phyloP scores from a whole-genome alignment of 441 rosid species.

The Gossypium schwendimanii region DNA sequence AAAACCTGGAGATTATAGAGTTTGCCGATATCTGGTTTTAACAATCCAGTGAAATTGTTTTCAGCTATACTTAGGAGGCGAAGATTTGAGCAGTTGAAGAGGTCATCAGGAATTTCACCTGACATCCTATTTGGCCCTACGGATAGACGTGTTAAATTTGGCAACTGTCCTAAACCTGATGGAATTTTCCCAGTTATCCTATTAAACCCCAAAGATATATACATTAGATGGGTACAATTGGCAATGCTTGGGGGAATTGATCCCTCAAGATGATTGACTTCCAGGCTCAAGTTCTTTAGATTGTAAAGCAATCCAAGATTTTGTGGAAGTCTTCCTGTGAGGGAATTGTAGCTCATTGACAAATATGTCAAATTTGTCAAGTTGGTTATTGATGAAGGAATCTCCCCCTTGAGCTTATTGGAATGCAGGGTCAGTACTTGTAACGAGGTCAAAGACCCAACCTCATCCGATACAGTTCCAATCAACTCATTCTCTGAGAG shows the following conservation, averaged over 20 bases:
- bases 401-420: slow-evolving; percentile 51
- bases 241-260: slow-evolving; percentile 61
- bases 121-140: slow-evolving; percentile 38
- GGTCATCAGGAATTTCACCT: slow-evolving; percentile 72
- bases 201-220: slow-evolving; percentile 35
- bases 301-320: slow-evolving; percentile 58
- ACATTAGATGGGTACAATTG: slow-evolving; percentile 51
- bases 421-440: slow-evolving; percentile 53
- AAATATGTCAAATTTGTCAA: slow-evolving; percentile 52
- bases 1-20: slow-evolving; percentile 42
- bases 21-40: slow-evolving; percentile 53
- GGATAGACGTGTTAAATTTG: slow-evolving; percentile 43
- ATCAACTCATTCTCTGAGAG: slow-evolving; percentile 53
- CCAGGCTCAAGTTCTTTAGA: slow-evolving; percentile 48
- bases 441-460: slow-evolving; percentile 52
- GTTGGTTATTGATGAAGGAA: slow-evolving; percentile 58
- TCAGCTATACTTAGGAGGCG: slow-evolving; percentile 20
- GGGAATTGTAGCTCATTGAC: slow-evolving; percentile 49
- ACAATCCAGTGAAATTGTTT: slow-evolving; percentile 52
- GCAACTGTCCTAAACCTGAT: slow-evolving; percentile 43
- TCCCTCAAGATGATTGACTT: slow-evolving; percentile 53
- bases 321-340: slow-evolving; percentile 56
- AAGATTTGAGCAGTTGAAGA: slow-evolving; percentile 59
- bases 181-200: slow-evolving; percentile 49
- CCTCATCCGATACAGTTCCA: slow-evolving; percentile 45